These are phyloP conservation scores for Sergeia podlipaevii DNA, from an alignment of 208 protist genomes.

Conservation along the genomic window DNA sequence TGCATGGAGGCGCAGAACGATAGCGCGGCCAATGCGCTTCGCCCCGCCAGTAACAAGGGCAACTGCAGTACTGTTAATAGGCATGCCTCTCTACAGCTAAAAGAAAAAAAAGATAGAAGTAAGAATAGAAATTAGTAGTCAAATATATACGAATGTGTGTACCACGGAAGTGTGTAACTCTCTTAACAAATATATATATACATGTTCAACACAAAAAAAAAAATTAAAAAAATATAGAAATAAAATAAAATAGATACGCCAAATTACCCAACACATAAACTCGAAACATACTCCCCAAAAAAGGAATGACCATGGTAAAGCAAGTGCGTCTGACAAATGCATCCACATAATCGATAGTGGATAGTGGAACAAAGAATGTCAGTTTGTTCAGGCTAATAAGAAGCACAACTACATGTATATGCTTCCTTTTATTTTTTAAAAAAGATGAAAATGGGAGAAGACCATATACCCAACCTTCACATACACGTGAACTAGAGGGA, in stretches of 20 bases:
- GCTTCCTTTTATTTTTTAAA: too few species aligned
- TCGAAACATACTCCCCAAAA: too few species aligned
- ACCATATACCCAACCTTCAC: too few species aligned
- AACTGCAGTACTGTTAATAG: constrained; percentile 17
- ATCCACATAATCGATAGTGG: too few species aligned
- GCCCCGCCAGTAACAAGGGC: constrained; percentile 59
- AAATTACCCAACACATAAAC: neutral
- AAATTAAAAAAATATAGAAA: constrained; percentile 1
- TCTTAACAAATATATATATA: neutral
- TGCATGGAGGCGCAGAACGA: constrained; percentile 34
- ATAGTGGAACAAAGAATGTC: too few species aligned
- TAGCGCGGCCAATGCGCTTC: constrained; percentile 48
- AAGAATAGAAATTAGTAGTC: neutral
- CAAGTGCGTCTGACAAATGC: too few species aligned
- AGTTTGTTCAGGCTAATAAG: too few species aligned
- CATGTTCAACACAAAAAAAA: neutral
- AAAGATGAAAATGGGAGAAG: too few species aligned
- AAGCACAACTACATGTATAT: too few species aligned
- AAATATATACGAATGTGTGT: too few species aligned
- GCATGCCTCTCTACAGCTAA: neutral
- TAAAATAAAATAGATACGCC: constrained; percentile 2
- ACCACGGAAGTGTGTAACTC: neutral
- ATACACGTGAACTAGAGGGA: too few species aligned
- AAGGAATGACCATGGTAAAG: too few species aligned
- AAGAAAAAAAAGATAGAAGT: neutral